Percentiles rank a stretch among this genome's conserved stretches.
Evolutionary conservation across 768 basidiomycete genomes (phyloP).

Genomic region (Grammothele lineata): DNA sequence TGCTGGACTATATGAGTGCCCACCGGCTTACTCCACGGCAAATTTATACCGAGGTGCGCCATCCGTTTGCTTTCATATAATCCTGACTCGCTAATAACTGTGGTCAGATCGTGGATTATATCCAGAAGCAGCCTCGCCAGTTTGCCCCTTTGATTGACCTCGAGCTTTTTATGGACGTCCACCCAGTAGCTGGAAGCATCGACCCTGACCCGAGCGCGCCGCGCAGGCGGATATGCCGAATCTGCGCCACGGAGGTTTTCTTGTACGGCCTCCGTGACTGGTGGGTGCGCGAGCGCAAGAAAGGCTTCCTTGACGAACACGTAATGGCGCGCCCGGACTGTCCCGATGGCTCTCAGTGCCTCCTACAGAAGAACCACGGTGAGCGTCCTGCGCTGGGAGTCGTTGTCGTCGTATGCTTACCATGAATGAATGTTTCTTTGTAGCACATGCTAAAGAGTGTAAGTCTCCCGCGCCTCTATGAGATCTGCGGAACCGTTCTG

Average conservation of each 20-base stretch:
- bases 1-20: slow-evolving; percentile 73
- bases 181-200: slow-evolving; percentile 48
- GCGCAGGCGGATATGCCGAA: slow-evolving; percentile 60
- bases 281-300: slow-evolving; percentile 78
- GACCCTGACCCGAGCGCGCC: slow-evolving; percentile 57
- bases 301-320: slow-evolving; percentile 54
- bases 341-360: slow-evolving; percentile 54
- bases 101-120: slow-evolving; percentile 55
- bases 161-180: slow-evolving; percentile 68
- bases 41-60: slow-evolving; percentile 71
- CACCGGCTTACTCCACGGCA: slow-evolving; percentile 60
- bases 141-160: slow-evolving; percentile 66
- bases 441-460: slow-evolving; percentile 79
- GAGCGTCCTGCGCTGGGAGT: slow-evolving; percentile 21
- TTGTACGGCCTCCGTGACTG: slow-evolving; percentile 75
- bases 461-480: slow-evolving; percentile 26
- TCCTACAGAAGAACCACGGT: slow-evolving; percentile 65
- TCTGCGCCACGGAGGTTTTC: slow-evolving; percentile 72
- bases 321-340: slow-evolving; percentile 67
- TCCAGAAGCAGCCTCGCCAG: slow-evolving; percentile 55
- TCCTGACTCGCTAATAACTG: too few species aligned
- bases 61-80: background rate
- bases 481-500: too few species aligned
- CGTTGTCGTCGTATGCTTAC: background rate
- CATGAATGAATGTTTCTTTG: slow-evolving; percentile 6